Evolutionary conservation across 2,329 filamentous ascomycete genomes (phyloP).

Genomic region (Fusarium stilboides): DNA sequence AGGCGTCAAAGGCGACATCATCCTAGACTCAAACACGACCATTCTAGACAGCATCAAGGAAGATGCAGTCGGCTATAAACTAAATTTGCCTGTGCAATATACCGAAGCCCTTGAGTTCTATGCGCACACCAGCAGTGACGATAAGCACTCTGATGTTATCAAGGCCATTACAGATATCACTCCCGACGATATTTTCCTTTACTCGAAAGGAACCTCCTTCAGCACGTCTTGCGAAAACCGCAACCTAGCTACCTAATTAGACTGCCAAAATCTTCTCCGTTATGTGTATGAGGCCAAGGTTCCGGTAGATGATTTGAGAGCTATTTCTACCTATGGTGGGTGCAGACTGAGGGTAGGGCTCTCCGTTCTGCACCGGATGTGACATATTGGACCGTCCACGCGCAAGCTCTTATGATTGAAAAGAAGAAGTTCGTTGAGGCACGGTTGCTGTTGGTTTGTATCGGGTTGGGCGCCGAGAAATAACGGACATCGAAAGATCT

Average conservation of each 20-base stretch:
- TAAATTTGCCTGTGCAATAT: background rate
- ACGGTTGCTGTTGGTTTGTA: background rate
- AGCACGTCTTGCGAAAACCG: background rate
- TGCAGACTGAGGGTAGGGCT: background rate
- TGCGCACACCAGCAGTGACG: background rate
- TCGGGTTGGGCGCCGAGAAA: background rate
- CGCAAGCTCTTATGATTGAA: background rate
- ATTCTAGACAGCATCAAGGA: background rate
- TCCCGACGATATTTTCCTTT: no score
- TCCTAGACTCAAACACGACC: background rate
- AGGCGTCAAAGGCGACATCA: background rate
- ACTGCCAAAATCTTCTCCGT: background rate
- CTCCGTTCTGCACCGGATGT: background rate
- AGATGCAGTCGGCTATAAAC: background rate
- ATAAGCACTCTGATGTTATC: background rate
- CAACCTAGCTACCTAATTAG: background rate
- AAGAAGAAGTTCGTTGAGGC: background rate
- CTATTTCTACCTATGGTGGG: background rate
- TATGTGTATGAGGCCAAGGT: background rate
- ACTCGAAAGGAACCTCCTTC: background rate
- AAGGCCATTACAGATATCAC: background rate
- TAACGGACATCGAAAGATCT: background rate
- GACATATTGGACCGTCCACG: background rate
- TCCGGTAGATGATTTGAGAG: background rate
- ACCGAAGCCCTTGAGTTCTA: background rate